Evolutionary conservation across 2,329 filamentous ascomycete genomes (phyloP).

Genomic region (Aspergillus fischeri): DNA sequence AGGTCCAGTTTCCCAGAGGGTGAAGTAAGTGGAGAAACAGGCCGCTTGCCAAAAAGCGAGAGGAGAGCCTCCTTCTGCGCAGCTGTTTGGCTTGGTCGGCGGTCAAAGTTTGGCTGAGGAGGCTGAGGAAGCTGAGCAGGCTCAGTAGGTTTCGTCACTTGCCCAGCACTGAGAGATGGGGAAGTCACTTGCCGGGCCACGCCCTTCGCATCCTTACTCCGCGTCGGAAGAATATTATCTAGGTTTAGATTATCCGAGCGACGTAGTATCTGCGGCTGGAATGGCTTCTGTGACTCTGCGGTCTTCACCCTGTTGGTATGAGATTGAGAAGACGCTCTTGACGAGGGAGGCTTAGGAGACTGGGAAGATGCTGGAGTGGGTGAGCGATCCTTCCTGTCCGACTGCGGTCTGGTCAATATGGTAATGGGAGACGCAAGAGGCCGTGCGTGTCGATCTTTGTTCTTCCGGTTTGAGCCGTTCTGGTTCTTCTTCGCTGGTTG

Average conservation of each 20-base stretch:
- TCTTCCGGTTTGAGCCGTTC: constrained; percentile 21
- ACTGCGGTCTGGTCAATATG: constrained; percentile 34
- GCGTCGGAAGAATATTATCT: constrained; percentile 25
- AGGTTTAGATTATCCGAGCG: constrained; percentile 42
- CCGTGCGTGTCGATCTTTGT: constrained; percentile 18
- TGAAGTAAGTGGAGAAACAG: constrained; percentile 21
- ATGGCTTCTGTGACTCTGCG: constrained; percentile 41
- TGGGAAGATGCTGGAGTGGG: constrained; percentile 3
- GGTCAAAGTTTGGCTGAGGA: constrained; percentile 26
- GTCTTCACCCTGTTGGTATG: constrained; percentile 21
- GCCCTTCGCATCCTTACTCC: constrained; percentile 21
- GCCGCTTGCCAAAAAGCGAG: constrained; percentile 59
- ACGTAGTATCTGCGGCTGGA: constrained; percentile 53
- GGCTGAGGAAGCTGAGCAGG: constrained; percentile 1
- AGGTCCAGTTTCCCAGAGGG: constrained; percentile 19
- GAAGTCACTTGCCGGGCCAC: constrained; percentile 9
- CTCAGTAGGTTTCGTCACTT: constrained; percentile 12
- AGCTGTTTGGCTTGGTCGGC: constrained; percentile 38
- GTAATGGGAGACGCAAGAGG: constrained; percentile 32
- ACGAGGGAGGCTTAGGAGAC: constrained; percentile 1
- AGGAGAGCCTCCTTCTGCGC: constrained; percentile 50
- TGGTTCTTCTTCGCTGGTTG: constrained; percentile 20
- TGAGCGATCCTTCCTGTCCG: constrained; percentile 24
- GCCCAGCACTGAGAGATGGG: constrained; percentile 5
- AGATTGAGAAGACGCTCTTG: constrained; percentile 12